phyloP scores from a whole-genome alignment of 139 green algal genomes.

The Limnomonas spitsbergensis region DNA sequence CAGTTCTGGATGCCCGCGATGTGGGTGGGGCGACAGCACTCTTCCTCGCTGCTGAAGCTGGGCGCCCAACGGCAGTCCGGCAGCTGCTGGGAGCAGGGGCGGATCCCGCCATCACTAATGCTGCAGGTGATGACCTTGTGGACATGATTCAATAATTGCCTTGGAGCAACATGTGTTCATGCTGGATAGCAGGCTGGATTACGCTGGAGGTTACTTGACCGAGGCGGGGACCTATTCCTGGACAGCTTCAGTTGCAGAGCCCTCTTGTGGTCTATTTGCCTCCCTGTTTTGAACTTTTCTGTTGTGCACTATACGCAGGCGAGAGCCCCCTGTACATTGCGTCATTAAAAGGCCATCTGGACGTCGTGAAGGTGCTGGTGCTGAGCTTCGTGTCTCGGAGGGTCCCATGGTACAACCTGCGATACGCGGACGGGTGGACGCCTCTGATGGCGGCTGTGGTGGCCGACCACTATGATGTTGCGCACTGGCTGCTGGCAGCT shows the following conservation, averaged over 20 bases:
- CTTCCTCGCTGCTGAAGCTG: slow-evolving; percentile 64
- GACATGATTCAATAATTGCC: too few relatives aligned
- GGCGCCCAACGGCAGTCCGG: slow-evolving; percentile 29
- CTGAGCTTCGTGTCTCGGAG: slow-evolving; percentile 32
- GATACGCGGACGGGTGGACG: slow-evolving; percentile 80
- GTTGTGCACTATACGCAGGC: slow-evolving; percentile 21
- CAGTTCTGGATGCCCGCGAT: slow-evolving; percentile 51
- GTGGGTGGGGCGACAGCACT: slow-evolving; percentile 61
- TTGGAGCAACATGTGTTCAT: too few relatives aligned
- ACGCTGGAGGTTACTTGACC: too few relatives aligned
- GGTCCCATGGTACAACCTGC: slow-evolving; percentile 61
- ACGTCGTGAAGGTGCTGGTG: slow-evolving; percentile 66
- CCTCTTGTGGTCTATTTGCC: too few relatives aligned
- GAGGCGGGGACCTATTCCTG: too few relatives aligned
- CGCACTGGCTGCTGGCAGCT: slow-evolving; percentile 50
- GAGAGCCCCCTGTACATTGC: slow-evolving; percentile 89
- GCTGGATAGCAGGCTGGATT: too few relatives aligned
- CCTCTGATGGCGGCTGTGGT: slow-evolving; percentile 85
- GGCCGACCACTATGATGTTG: slow-evolving; percentile 46
- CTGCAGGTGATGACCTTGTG: slow-evolving; percentile 57
- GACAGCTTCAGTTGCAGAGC: too few relatives aligned
- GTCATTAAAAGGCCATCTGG: slow-evolving; percentile 66
- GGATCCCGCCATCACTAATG: slow-evolving; percentile 42
- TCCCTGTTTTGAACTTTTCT: too few relatives aligned
- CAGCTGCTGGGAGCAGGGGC: slow-evolving; percentile 61